Percentiles rank a stretch among this genome's conserved stretches.
Conservation (phyloP, 805 yeast genomes). For the Alloascoidea hylecoeti region DNA sequence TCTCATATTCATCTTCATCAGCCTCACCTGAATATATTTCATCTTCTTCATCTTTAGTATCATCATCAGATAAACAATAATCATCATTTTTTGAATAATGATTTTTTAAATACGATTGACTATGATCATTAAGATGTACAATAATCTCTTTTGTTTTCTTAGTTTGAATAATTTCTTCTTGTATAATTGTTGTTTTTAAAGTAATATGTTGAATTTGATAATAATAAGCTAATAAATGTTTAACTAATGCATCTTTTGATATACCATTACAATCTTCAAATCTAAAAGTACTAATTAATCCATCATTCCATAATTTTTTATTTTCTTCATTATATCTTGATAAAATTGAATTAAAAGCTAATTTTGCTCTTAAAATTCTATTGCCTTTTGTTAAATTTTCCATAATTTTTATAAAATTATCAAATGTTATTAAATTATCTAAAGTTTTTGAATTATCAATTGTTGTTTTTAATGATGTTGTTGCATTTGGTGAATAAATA, state of each 20-base stretch:
- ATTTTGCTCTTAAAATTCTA: neutral
- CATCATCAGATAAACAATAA: neutral
- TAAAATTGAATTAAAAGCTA: neutral
- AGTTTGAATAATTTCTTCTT: neutral
- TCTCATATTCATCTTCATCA: neutral
- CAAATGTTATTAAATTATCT: neutral
- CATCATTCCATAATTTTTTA: neutral
- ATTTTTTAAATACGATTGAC: too few relatives aligned
- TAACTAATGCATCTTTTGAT: neutral
- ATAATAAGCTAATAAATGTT: neutral
- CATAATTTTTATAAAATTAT: neutral
- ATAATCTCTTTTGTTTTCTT: neutral
- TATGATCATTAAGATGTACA: too few relatives aligned
- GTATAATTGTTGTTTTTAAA: neutral
- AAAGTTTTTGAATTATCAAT: neutral
- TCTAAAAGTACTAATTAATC: neutral
- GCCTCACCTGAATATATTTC: too few relatives aligned
- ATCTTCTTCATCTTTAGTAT: neutral
- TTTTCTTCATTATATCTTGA: neutral
- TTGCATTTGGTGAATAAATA: neutral
- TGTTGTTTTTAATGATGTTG: neutral
- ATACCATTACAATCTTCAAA: too few relatives aligned
- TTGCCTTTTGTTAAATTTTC: neutral
- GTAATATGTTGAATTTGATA: slow-evolving; percentile 1
- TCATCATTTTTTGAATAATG: neutral